phyloP scores from a whole-genome alignment of 805 yeast genomes.

The Saturnispora diversa region DNA sequence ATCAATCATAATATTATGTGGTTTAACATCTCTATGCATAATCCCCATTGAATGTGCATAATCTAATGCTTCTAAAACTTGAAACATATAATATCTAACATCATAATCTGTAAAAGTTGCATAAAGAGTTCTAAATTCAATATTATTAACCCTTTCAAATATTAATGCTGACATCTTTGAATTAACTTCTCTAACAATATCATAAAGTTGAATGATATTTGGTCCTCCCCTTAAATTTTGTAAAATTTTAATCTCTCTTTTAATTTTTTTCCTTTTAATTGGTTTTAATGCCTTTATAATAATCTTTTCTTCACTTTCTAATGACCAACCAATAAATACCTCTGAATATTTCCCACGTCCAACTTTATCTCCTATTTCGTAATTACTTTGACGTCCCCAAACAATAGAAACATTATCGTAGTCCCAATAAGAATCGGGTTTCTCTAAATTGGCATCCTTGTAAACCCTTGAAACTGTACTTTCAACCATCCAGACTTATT shows the following conservation, averaged over 20 bases:
- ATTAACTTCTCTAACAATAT: constrained; percentile 73
- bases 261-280: constrained; percentile 84
- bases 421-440: constrained; percentile 78
- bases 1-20: constrained; percentile 94
- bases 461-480: constrained; percentile 45
- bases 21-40: constrained; percentile 93
- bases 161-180: constrained; percentile 80
- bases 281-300: constrained; percentile 90
- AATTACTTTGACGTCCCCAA: constrained; percentile 46
- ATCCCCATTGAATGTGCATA: constrained; percentile 92
- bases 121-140: constrained; percentile 74
- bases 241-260: constrained; percentile 79
- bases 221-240: constrained; percentile 83
- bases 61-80: constrained; percentile 75
- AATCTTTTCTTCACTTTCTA: constrained; percentile 53
- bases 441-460: constrained; percentile 60
- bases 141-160: constrained; percentile 77
- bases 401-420: constrained; percentile 59
- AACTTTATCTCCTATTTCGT: constrained; percentile 72
- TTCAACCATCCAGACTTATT: constrained; percentile 5
- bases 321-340: constrained; percentile 78
- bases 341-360: constrained; percentile 96
- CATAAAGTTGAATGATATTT: constrained; percentile 67
- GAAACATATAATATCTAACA: constrained; percentile 74
- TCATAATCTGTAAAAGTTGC: constrained; percentile 70